phyloP scores from a whole-genome alignment of 176 grass and related monocot species.

The Pontederia paniculata region DNA sequence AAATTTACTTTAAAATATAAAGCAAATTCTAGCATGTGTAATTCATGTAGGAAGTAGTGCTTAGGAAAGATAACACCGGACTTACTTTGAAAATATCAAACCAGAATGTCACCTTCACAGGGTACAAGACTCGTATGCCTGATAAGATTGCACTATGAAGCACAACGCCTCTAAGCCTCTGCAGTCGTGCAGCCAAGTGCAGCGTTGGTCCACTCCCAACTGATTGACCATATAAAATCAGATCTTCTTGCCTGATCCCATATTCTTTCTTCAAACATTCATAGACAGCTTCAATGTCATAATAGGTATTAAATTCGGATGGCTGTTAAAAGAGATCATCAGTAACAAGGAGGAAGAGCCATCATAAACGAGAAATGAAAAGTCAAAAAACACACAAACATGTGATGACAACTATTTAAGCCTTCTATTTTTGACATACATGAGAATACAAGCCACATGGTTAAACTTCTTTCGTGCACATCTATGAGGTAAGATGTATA shows the following conservation, averaged over 20 bases:
- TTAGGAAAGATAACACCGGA: conserved; percentile 8
- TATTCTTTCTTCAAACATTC: conserved; percentile 92
- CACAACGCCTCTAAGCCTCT: conserved; percentile 80
- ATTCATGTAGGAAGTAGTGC: neutral
- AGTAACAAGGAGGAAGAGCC: conserved; percentile 8
- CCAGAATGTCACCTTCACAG: conserved; percentile 91
- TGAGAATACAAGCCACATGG: no score
- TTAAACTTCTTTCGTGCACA: no score
- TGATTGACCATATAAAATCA: conserved; percentile 97
- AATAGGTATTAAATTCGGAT: conserved; percentile 91
- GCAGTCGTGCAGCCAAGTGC: conserved; percentile 60
- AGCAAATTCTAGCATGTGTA: neutral
- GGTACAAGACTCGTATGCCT: conserved; percentile 87
- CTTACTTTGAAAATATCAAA: conserved; percentile 98
- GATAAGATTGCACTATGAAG: conserved; percentile 96
- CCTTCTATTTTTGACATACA: neutral
- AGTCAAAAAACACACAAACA: neutral
- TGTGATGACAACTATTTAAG: neutral
- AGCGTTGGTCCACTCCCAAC: conserved; percentile 97
- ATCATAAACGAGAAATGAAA: conserved; percentile 20
- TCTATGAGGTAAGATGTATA: no score
- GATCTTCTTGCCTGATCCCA: conserved; percentile 66
- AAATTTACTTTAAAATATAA: neutral
- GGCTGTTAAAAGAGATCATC: conserved; percentile 42
- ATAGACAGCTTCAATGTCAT: conserved; percentile 94